phyloP scores from a whole-genome alignment of 2,329 filamentous ascomycete genomes.

The Sporothrix phasma region DNA sequence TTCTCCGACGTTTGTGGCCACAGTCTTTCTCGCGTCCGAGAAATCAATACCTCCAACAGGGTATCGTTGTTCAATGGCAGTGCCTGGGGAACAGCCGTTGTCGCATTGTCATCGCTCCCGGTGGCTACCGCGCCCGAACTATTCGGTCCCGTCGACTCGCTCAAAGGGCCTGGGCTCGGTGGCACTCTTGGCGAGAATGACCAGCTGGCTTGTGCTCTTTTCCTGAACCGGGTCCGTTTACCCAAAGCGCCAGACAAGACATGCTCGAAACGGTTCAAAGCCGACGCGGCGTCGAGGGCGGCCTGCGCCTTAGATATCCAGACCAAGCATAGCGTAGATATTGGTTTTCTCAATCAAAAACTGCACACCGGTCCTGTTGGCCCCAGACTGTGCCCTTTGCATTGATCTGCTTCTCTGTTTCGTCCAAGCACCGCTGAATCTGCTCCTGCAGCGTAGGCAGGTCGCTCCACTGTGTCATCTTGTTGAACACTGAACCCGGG shows the following conservation, averaged over 20 bases:
- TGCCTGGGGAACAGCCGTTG: conserved; percentile 46
- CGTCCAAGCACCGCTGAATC: conserved; percentile 35
- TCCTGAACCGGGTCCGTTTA: conserved; percentile 76
- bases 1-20: conserved; percentile 23
- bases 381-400: conserved; percentile 28
- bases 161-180: background rate
- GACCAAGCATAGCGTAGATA: conserved; percentile 73
- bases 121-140: background rate
- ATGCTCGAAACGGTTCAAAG: conserved; percentile 63
- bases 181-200: conserved; percentile 75
- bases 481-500: conserved; percentile 44
- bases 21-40: conserved; percentile 28
- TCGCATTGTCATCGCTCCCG: conserved; percentile 4
- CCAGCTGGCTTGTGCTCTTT: conserved; percentile 73
- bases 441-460: conserved; percentile 44
- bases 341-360: conserved; percentile 77
- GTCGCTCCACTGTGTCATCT: conserved; percentile 49
- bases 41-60: conserved; percentile 79
- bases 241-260: conserved; percentile 77
- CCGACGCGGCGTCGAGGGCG: conserved; percentile 58
- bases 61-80: conserved; percentile 87
- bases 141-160: background rate
- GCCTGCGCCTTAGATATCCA: conserved; percentile 65
- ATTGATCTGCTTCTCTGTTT: conserved; percentile 31
- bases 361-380: conserved; percentile 47